Evolutionary conservation across 768 basidiomycete genomes (phyloP).

Genomic region (Auricularia sp.): DNA sequence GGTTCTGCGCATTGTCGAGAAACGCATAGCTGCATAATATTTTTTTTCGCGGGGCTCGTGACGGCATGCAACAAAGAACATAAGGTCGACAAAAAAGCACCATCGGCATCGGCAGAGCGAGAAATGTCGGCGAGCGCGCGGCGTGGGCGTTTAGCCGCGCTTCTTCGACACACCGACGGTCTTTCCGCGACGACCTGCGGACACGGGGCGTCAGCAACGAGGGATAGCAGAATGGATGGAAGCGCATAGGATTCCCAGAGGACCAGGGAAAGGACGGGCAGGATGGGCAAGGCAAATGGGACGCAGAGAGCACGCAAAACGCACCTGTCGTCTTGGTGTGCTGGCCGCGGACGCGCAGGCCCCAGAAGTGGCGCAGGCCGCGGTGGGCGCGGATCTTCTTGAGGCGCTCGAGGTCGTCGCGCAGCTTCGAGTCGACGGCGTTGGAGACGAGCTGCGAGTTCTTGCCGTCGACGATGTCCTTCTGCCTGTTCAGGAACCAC

Average conservation of each 20-base stretch:
- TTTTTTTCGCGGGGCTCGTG: not conserved
- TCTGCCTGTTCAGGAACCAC: constrained; percentile 99
- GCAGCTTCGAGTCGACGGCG: constrained; percentile 92
- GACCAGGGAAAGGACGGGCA: not conserved
- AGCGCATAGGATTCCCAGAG: too few species aligned
- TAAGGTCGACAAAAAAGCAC: not conserved
- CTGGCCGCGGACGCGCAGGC: constrained; percentile 91
- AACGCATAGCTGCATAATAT: not conserved
- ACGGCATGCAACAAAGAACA: not conserved
- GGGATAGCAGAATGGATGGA: too few species aligned
- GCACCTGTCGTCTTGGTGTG: constrained; percentile 98
- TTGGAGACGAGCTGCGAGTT: constrained; percentile 94
- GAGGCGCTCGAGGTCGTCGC: constrained; percentile 94
- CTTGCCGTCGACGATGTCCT: constrained; percentile 96
- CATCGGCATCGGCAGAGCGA: not conserved
- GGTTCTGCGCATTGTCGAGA: too few species aligned
- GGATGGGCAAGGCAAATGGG: too few species aligned
- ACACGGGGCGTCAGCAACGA: not conserved
- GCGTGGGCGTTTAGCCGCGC: constrained; percentile 35
- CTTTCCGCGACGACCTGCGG: constrained; percentile 82
- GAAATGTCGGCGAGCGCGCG: not conserved
- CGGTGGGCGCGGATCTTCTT: constrained; percentile 99
- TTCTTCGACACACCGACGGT: constrained; percentile 96
- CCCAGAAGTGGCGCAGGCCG: constrained; percentile 88
- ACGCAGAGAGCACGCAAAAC: too few species aligned